A percentile compares a stretch with the other conserved stretches of the same genome.
phyloP scores from a whole-genome alignment of 2,329 filamentous ascomycete genomes.

The Thielaviopsis musarum region DNA sequence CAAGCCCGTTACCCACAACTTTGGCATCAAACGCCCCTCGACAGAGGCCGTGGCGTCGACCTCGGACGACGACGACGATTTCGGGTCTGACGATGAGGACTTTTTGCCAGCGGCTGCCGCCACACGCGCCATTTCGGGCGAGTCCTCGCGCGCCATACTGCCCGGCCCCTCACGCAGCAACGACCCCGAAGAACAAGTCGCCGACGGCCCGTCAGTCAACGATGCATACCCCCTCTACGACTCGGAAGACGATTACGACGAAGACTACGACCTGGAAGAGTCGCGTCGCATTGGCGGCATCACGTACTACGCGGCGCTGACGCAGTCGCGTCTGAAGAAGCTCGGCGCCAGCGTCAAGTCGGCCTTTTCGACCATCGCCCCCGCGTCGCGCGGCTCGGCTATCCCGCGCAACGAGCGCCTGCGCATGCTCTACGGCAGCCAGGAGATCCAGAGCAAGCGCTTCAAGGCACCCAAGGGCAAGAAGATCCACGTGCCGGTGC shows the following conservation, averaged over 20 bases:
- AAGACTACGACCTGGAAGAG: slow-evolving; percentile 59
- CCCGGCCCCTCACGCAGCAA: slow-evolving; percentile 21
- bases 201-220: slow-evolving; percentile 37
- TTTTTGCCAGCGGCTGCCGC: no score
- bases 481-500: slow-evolving; percentile 88
- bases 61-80: slow-evolving; percentile 58
- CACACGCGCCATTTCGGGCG: neutral
- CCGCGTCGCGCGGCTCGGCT: slow-evolving; percentile 35
- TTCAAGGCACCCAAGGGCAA: slow-evolving; percentile 67
- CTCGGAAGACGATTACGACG: slow-evolving; percentile 61
- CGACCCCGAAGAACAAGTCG: slow-evolving; percentile 75
- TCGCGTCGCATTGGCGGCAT: slow-evolving; percentile 61
- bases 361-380: slow-evolving; percentile 23
- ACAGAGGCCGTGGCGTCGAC: slow-evolving; percentile 42
- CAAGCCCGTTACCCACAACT: slow-evolving; percentile 74
- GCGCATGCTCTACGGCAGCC: slow-evolving; percentile 34
- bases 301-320: slow-evolving; percentile 49
- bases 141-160: slow-evolving; percentile 1
- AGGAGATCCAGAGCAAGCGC: slow-evolving; percentile 38
- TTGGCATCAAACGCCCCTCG: slow-evolving; percentile 72
- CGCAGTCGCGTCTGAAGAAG: slow-evolving; percentile 7
- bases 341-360: slow-evolving; percentile 1
- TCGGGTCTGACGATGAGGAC: slow-evolving; percentile 50
- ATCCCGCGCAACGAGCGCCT: slow-evolving; percentile 41
- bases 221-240: slow-evolving; percentile 63